Conservation (phyloP, 2,329 filamentous ascomycete species). For the Colletotrichum echinochloae region DNA sequence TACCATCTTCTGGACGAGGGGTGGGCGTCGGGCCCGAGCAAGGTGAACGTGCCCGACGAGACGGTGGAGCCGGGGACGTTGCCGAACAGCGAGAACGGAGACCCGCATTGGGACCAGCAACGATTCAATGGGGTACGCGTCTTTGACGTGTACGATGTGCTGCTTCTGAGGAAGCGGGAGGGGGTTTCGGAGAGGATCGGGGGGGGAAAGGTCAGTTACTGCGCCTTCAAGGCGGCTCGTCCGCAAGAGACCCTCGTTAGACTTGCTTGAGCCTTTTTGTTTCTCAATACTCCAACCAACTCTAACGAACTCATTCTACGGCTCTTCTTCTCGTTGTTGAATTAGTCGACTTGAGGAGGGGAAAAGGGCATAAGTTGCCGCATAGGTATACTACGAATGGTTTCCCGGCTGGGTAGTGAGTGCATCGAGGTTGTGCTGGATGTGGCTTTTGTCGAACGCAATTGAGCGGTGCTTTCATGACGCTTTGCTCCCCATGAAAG, state of each 20-base stretch:
- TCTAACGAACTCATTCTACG: not conserved
- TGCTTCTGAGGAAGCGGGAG: not conserved
- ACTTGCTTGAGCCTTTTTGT: not conserved
- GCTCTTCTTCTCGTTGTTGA: not conserved
- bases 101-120: not conserved
- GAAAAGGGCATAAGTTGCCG: not conserved
- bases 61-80: not conserved
- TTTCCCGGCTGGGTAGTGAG: slow-evolving; percentile 28
- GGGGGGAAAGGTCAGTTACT: not conserved
- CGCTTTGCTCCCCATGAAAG: slow-evolving; percentile 29
- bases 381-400: not conserved
- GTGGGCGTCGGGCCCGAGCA: not conserved
- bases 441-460: slow-evolving; percentile 34
- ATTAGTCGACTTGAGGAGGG: not conserved
- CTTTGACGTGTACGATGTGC: not conserved
- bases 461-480: slow-evolving; percentile 28
- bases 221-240: not conserved
- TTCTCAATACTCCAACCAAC: not conserved
- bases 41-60: not conserved
- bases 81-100: not conserved
- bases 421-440: slow-evolving; percentile 41
- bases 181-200: not conserved
- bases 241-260: not conserved
- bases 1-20: not conserved
- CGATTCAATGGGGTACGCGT: not conserved